Base-by-base conservation (phyloP, 2,329 filamentous ascomycete species). In the Hyphodiscus sp. region DNA sequence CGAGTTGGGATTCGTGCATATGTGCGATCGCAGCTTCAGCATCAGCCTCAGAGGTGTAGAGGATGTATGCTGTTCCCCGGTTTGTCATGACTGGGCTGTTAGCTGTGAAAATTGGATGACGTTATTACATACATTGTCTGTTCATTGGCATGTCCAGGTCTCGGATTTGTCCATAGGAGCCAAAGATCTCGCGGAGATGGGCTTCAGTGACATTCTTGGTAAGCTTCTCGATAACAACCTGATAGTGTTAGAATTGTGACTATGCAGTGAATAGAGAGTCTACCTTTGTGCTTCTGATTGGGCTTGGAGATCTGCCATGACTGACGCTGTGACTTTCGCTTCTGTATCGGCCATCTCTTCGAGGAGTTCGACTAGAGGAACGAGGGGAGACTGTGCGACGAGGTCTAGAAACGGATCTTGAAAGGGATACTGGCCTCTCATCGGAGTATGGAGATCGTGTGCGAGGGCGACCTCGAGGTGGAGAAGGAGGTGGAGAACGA, bases 211-310 rank as follows among this genome's bases (percentile, higher is more conserved):
- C 86, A 66, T 96, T 97, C 70, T 95, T 96, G 3, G 92, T 95
- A 66, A 99, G 78, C 58, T 95, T 91, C 71, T 99, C 94, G 46
- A 99, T 87, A 18, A 99, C 90, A 68, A 99, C 91, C 89, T 96
- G 64, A 11, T 42, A 23, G 20, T 29, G 33, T 66, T 56, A 64
- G 55, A 38, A 51, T 1, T 13, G 6, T 41, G 20, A 43, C 59
- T 46, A 53, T 50, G 23, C 30, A 5, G 20, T 38, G 19, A 49
- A 38, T 50, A 42, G 7, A 8, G 41, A 45, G 30, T 49, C 38
- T 58, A 77, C 79, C 73, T 82, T 82, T 50, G 79, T 82, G 61
- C 77, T 80, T 59, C 69, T 73, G 5, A 68, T 52, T 8, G 76
- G 73, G 41, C 65, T 68, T 52, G 58, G 56, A 49, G 62, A 65